phyloP scores from a whole-genome alignment of 1,284 basidiomycete species.

The Puccinia coronata region DNA sequence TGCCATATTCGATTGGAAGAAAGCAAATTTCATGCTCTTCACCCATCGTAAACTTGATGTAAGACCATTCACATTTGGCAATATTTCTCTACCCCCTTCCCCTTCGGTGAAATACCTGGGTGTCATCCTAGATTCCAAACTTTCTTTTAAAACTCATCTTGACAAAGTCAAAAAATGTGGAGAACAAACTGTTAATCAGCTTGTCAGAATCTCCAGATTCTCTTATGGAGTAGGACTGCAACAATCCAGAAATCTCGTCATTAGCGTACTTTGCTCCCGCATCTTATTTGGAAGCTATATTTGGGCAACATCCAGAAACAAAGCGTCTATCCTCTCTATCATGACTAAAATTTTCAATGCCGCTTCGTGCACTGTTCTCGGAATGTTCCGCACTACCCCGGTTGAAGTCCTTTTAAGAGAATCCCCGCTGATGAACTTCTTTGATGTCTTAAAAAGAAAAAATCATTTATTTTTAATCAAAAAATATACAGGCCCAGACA shows the following conservation, averaged over 20 bases:
- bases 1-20: constrained; percentile 18
- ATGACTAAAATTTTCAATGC: not conserved
- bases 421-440: not conserved
- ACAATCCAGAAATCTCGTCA: not conserved
- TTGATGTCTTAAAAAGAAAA: not conserved
- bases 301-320: not conserved
- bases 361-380: not conserved
- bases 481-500: no score
- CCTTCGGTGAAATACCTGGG: no score
- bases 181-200: not conserved
- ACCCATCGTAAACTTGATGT: no score
- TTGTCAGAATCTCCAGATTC: not conserved
- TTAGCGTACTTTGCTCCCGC: no score
- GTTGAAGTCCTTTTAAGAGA: not conserved
- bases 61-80: no score
- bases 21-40: no score
- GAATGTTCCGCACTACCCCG: no score
- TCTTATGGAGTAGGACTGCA: not conserved
- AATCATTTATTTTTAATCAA: no score
- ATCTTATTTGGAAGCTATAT: not conserved
- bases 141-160: no score
- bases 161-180: not conserved
- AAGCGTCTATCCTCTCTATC: not conserved
- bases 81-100: no score
- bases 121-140: no score